phyloP scores from a whole-genome alignment of 306 rosid species.

The Acacia acuminata region DNA sequence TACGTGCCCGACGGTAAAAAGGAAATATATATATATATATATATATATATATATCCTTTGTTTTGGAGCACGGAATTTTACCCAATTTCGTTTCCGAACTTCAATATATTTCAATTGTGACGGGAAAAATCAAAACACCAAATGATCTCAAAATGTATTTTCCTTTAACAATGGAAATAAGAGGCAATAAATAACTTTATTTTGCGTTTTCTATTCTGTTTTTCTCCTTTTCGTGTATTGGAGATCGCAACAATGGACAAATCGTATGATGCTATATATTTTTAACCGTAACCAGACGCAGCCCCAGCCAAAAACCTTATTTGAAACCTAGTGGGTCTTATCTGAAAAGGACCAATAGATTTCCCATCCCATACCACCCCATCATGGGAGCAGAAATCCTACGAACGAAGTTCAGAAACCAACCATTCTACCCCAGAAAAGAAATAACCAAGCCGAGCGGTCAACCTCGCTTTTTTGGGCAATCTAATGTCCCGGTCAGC shows the following conservation, averaged over 20 bases:
- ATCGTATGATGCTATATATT: neutral
- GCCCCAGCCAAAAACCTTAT: slow-evolving; percentile 42
- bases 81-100: neutral
- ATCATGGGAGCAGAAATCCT: slow-evolving; percentile 30
- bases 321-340: slow-evolving; percentile 49
- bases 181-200: neutral
- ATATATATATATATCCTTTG: too few relatives aligned
- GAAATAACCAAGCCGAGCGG: slow-evolving; percentile 17
- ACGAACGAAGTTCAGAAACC: slow-evolving; percentile 27
- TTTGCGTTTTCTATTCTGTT: neutral
- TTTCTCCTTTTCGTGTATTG: neutral
- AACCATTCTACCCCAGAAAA: slow-evolving; percentile 27
- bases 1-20: too few relatives aligned
- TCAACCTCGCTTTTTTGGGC: neutral
- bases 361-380: slow-evolving; percentile 13
- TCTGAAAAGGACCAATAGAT: slow-evolving; percentile 40
- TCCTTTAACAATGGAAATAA: neutral
- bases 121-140: neutral
- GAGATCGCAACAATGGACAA: slow-evolving; percentile 15
- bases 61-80: neutral
- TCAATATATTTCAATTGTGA: neutral
- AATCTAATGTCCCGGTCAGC: slow-evolving; percentile 7
- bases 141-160: neutral
- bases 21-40: too few relatives aligned
- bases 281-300: slow-evolving; percentile 30